Conservation (phyloP, 176 grass and related monocot species). For the Musa schizocarpa region DNA sequence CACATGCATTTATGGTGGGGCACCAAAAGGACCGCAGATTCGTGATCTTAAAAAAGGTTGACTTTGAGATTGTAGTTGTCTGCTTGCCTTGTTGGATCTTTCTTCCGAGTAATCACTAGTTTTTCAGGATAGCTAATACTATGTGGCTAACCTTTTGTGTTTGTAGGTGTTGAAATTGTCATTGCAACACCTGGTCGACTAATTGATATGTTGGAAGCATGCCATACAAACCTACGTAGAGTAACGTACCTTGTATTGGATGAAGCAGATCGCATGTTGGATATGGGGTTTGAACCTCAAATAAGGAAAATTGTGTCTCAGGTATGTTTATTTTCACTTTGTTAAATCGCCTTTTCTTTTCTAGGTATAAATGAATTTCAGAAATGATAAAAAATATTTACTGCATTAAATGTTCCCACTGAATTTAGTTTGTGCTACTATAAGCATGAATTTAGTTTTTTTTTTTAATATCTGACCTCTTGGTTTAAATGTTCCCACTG, state of each 20-base stretch:
- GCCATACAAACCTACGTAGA: slow-evolving; percentile 73
- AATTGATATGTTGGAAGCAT: slow-evolving; percentile 89
- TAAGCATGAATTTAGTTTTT: neutral
- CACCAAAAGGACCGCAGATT: slow-evolving; percentile 94
- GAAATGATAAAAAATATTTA: no score
- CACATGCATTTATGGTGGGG: slow-evolving; percentile 82
- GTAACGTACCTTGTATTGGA: slow-evolving; percentile 91
- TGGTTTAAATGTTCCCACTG: no score
- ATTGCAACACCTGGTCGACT: slow-evolving; percentile 88
- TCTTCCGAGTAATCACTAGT: neutral
- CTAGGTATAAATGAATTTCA: no score
- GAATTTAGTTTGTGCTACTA: no score
- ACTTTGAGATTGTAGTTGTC: slow-evolving; percentile 10
- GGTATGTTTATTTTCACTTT: slow-evolving; percentile 25
- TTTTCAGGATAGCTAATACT: neutral
- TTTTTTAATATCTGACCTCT: neutral
- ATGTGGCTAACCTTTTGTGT: neutral
- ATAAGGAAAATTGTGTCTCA: slow-evolving; percentile 90
- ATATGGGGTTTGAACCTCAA: slow-evolving; percentile 98
- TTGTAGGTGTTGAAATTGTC: slow-evolving; percentile 73
- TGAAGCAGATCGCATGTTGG: slow-evolving; percentile 94
- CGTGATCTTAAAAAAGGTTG: slow-evolving; percentile 82
- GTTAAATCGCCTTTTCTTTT: neutral
- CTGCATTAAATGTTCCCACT: no score
- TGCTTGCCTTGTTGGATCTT: neutral